Percentiles rank a stretch among this genome's conserved stretches.
Evolutionary conservation across 352 stramenopile genomes (phyloP).

Genomic region (Thraustochytrium sp.): DNA sequence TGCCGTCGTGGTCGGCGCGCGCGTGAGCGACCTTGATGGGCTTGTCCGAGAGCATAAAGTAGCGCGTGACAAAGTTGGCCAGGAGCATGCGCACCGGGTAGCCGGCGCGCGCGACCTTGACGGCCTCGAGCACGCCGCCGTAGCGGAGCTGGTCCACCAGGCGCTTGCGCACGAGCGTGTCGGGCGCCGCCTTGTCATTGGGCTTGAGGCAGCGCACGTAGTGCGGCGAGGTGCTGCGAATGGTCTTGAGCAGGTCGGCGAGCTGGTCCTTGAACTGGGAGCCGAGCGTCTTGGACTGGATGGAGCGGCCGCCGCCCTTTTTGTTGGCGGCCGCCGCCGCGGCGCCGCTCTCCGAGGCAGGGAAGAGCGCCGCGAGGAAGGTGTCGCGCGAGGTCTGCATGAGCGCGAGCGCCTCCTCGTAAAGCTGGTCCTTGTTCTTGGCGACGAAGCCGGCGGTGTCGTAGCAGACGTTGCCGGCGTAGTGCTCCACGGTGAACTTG

Average conservation of each 20-base stretch:
- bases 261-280: conserved; percentile 87
- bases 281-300: conserved; percentile 53
- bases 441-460: conserved; percentile 89
- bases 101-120: conserved; percentile 85
- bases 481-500: conserved; percentile 90
- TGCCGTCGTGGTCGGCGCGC: neutral
- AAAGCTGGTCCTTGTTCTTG: conserved; percentile 93
- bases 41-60: conserved; percentile 35
- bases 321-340: neutral
- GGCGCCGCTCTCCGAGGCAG: neutral
- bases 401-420: conserved; percentile 81
- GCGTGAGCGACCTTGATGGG: neutral
- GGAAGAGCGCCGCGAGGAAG: conserved; percentile 83
- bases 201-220: conserved; percentile 98
- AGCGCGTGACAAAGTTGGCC: conserved; percentile 76
- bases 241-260: conserved; percentile 79
- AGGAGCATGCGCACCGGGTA: conserved; percentile 90
- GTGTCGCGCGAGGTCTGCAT: conserved; percentile 58
- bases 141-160: conserved; percentile 62
- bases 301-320: neutral
- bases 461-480: conserved; percentile 87
- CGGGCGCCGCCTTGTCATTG: conserved; percentile 84
- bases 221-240: conserved; percentile 87
- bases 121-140: conserved; percentile 89
- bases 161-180: conserved; percentile 74